Percentiles rank a stretch among this genome's conserved stretches.
Conservation (phyloP, 768 basidiomycete genomes). For the Leccinum pellstonianum region DNA sequence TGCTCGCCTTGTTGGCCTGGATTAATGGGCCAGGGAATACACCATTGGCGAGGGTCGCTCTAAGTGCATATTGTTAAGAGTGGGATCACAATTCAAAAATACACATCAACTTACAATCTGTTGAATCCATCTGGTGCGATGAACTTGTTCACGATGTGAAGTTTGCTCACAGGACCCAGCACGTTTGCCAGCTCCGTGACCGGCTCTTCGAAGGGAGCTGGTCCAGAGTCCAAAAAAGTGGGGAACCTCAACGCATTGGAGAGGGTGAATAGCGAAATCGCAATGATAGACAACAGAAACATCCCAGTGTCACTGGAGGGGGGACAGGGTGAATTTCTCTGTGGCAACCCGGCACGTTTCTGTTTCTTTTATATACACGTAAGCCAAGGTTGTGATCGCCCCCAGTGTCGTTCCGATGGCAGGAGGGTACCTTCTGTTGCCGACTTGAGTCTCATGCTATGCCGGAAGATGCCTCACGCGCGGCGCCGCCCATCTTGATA, state of each 20-base stretch:
- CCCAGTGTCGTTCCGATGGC: neutral
- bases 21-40: constrained; percentile 49
- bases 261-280: constrained; percentile 5
- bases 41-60: constrained; percentile 44
- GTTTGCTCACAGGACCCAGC: constrained; percentile 23
- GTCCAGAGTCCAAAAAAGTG: neutral
- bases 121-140: constrained; percentile 51
- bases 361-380: constrained; percentile 10
- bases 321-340: too few species aligned
- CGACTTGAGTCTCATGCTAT: neutral
- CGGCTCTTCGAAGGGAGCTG: neutral
- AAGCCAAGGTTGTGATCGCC: neutral
- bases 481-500: neutral
- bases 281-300: constrained; percentile 8
- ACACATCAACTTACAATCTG: constrained; percentile 31
- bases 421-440: neutral
- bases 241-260: constrained; percentile 7
- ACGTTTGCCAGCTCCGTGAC: neutral
- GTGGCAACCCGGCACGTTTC: too few species aligned
- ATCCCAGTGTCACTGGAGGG: neutral
- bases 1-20: constrained; percentile 34
- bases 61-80: constrained; percentile 13
- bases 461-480: too few species aligned
- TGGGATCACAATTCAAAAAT: neutral
- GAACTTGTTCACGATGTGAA: constrained; percentile 37